Conservation (phyloP, 192 early-diverging fungal species). For the Piromyces finnis region DNA sequence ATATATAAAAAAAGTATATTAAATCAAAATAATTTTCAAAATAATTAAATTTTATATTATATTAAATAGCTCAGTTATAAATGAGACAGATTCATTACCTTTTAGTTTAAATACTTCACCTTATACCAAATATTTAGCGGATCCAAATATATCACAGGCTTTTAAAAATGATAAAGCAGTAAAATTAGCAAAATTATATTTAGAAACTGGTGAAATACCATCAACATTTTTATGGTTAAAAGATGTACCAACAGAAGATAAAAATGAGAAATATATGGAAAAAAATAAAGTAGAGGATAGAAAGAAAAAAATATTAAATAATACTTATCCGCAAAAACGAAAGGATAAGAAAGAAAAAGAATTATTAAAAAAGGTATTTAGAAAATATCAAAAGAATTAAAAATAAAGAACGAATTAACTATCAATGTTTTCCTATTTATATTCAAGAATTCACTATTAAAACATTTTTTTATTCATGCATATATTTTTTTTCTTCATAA, state of each 20-base stretch:
- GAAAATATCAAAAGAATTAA: too few relatives aligned
- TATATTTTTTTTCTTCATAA: too few relatives aligned
- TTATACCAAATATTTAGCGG: neutral
- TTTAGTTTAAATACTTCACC: neutral
- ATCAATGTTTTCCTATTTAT: too few relatives aligned
- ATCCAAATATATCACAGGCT: neutral
- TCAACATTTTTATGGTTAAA: neutral
- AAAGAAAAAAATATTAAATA: neutral
- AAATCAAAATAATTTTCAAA: too few relatives aligned
- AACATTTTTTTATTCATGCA: too few relatives aligned
- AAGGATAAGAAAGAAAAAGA: neutral
- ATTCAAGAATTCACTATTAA: too few relatives aligned
- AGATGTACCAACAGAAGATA: neutral
- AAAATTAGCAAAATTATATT: neutral
- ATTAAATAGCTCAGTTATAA: neutral
- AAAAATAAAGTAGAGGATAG: neutral
- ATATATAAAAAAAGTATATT: too few relatives aligned
- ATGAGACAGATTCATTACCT: neutral
- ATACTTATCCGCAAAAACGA: neutral
- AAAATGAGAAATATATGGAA: neutral
- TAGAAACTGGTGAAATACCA: neutral
- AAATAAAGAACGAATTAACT: too few relatives aligned
- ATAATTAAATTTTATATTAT: too few relatives aligned
- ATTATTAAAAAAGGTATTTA: neutral
- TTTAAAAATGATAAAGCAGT: neutral